These are phyloP conservation scores for Clathrus columnatus DNA, from an alignment of 768 basidiomycete genomes.

Conservation along the genomic window DNA sequence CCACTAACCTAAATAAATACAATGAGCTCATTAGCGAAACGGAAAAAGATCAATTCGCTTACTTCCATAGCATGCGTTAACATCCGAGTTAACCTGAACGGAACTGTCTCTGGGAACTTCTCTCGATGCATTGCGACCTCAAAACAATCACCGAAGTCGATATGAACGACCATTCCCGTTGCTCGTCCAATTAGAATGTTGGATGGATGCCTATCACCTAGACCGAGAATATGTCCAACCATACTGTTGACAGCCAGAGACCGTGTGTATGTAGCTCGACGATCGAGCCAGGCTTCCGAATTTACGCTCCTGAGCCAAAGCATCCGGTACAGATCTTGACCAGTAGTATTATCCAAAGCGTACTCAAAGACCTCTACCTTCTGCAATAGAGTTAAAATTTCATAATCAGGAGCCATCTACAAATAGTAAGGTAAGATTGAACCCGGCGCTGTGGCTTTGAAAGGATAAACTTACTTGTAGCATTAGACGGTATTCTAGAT, in stretches of 20 bases:
- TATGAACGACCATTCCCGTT: conserved; percentile 93
- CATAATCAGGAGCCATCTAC: conserved; percentile 99
- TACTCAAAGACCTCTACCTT: conserved; percentile 99
- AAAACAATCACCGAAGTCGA: conserved; percentile 97
- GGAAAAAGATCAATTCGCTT: neutral
- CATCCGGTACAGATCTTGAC: conserved; percentile 94
- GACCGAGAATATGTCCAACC: conserved; percentile 95
- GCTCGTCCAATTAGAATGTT: conserved; percentile 87
- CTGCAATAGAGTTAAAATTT: conserved; percentile 85
- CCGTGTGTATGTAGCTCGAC: conserved; percentile 90
- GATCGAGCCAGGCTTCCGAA: conserved; percentile 97
- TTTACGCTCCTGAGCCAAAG: conserved; percentile 93
- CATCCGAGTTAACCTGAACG: conserved; percentile 97
- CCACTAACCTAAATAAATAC: conserved; percentile 69
- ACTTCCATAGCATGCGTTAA: conserved; percentile 99
- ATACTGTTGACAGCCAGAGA: conserved; percentile 96
- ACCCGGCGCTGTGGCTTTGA: neutral
- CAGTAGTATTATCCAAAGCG: conserved; percentile 95
- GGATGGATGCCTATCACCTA: conserved; percentile 97
- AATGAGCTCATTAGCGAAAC: neutral
- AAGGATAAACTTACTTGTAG: conserved; percentile 56
- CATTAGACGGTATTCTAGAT: conserved; percentile 98
- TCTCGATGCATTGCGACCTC: conserved; percentile 97
- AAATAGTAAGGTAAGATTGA: neutral
- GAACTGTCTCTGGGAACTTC: conserved; percentile 98